Evolutionary conservation across 495 filamentous ascomycete genomes (phyloP).

Genomic region (Pyrenula massariospora): DNA sequence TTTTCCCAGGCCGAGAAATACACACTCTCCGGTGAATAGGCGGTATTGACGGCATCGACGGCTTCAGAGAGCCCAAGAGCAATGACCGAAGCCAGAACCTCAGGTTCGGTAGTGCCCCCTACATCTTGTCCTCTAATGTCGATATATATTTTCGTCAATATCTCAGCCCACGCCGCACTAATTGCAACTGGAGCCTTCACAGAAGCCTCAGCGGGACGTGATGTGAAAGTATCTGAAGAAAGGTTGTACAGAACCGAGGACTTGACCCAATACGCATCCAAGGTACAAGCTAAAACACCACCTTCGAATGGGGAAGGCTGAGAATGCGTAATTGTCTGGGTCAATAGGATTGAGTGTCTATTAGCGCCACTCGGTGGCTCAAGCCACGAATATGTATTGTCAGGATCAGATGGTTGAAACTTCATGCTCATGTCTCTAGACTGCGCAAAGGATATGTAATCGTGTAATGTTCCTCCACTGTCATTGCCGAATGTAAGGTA

Average conservation of each 20-base stretch:
- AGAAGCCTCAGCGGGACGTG: background rate
- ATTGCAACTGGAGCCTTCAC: background rate
- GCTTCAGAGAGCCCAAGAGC: background rate
- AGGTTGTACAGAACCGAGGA: background rate
- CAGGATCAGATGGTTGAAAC: background rate
- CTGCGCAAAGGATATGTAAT: background rate
- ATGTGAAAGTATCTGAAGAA: background rate
- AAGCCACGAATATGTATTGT: background rate
- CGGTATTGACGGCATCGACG: background rate
- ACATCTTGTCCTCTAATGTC: background rate
- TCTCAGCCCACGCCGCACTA: background rate
- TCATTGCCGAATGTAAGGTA: background rate
- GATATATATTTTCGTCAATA: background rate
- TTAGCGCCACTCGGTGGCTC: background rate
- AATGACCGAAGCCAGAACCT: background rate
- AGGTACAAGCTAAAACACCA: background rate
- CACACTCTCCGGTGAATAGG: background rate
- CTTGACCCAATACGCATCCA: background rate
- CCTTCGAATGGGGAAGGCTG: no score
- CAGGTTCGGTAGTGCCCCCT: background rate
- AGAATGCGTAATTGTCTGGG: no score
- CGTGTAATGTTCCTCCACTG: background rate
- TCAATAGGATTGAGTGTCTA: background rate
- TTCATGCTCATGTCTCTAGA: background rate
- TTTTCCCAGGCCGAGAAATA: background rate